phyloP scores from a whole-genome alignment of 2,329 filamentous ascomycete species.

The Aspergillus japonicus region DNA sequence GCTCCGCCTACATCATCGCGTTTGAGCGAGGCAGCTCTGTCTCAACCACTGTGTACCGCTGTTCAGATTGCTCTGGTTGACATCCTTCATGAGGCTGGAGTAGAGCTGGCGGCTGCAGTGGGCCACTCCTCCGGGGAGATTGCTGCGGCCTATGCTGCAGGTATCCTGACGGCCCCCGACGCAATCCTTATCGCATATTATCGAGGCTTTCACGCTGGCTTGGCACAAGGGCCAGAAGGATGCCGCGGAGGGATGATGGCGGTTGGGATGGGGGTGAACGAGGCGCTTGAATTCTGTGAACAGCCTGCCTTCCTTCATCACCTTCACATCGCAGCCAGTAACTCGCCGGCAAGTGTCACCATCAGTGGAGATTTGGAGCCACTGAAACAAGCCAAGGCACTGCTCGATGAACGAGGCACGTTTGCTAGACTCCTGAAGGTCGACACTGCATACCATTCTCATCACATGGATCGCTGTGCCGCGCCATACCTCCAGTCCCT shows the following conservation, averaged over 20 bases:
- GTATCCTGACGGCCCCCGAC: slow-evolving; percentile 41
- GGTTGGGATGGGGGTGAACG: slow-evolving; percentile 25
- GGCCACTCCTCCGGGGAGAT: slow-evolving; percentile 55
- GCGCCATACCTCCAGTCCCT: background rate
- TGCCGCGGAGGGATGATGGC: slow-evolving; percentile 35
- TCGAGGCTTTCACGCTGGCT: slow-evolving; percentile 34
- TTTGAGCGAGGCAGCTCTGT: slow-evolving; percentile 26
- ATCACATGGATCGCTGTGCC: background rate
- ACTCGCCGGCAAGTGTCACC: slow-evolving; percentile 2
- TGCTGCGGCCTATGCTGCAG: slow-evolving; percentile 52
- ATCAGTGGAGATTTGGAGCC: slow-evolving; percentile 9
- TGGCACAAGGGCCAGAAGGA: slow-evolving; percentile 8
- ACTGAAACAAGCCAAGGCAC: background rate
- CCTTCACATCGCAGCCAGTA: background rate
- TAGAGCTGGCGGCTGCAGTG: slow-evolving; percentile 40
- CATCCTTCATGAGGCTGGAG: slow-evolving; percentile 29
- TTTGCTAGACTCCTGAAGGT: slow-evolving; percentile 4
- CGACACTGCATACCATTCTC: slow-evolving; percentile 14
- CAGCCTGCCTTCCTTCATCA: too few relatives aligned
- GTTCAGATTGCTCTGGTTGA: slow-evolving; percentile 31
- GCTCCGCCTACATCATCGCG: slow-evolving; percentile 12
- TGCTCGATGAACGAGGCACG: background rate
- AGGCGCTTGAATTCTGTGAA: slow-evolving; percentile 18
- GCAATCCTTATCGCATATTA: slow-evolving; percentile 47
- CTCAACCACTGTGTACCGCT: slow-evolving; percentile 27